A percentile compares a stretch with the other conserved stretches of the same genome.
Evolutionary conservation across 768 basidiomycete species (phyloP).

Genomic region (Pulveroboletus sp.): DNA sequence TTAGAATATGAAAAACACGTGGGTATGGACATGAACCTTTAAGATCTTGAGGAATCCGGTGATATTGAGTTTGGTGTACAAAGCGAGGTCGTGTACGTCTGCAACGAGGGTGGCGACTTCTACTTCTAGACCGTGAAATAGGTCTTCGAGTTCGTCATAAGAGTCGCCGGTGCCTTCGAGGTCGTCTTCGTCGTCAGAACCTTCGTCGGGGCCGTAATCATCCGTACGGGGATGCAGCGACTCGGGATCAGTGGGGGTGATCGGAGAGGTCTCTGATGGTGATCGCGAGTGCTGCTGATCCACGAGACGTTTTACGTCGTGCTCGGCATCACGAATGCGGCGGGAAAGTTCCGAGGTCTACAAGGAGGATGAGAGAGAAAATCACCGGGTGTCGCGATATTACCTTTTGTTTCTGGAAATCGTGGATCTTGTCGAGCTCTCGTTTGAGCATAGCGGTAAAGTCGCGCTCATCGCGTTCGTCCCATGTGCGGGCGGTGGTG

Average conservation of each 20-base stretch:
- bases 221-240: constrained; percentile 46
- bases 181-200: constrained; percentile 60
- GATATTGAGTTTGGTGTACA: constrained; percentile 96
- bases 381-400: constrained; percentile 1
- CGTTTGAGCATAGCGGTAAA: constrained; percentile 77
- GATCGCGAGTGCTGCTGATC: constrained; percentile 42
- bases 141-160: constrained; percentile 76
- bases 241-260: constrained; percentile 47
- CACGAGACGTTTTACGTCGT: constrained; percentile 76
- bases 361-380: background rate
- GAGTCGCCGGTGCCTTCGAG: constrained; percentile 50
- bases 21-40: constrained; percentile 52
- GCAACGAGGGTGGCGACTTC: constrained; percentile 95
- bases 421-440: constrained; percentile 92
- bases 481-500: constrained; percentile 64
- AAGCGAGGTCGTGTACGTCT: constrained; percentile 84
- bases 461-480: constrained; percentile 72
- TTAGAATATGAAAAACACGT: constrained; percentile 6
- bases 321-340: constrained; percentile 81
- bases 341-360: constrained; percentile 80
- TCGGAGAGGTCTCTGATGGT: constrained; percentile 23
- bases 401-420: constrained; percentile 90
- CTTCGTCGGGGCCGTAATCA: constrained; percentile 56
- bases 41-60: constrained; percentile 99
- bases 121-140: constrained; percentile 86